Conservation (phyloP, 768 basidiomycete species). For the Leucocoprinus leucothites region DNA sequence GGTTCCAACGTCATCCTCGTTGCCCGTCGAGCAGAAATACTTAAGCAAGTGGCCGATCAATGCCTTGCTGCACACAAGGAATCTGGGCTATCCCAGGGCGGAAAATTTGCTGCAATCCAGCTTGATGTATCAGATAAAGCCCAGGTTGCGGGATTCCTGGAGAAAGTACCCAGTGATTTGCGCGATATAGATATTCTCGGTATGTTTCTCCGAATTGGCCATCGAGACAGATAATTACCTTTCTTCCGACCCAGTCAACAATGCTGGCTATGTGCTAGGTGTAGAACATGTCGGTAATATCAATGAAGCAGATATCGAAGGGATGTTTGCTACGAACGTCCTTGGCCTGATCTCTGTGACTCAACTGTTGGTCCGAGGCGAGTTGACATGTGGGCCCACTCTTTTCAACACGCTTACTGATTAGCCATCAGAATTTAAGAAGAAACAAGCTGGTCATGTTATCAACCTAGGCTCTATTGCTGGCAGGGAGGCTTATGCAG, state of each 20-base stretch:
- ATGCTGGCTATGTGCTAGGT: conserved; percentile 89
- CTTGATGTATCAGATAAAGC: conserved; percentile 79
- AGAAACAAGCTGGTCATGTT: conserved; percentile 75
- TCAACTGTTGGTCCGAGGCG: conserved; percentile 66
- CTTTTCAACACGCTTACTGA: neutral
- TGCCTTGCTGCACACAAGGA: conserved; percentile 70
- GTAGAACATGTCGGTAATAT: conserved; percentile 84
- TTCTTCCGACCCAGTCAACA: conserved; percentile 40
- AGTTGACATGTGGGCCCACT: neutral
- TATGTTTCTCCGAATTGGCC: conserved; percentile 22
- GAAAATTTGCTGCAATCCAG: conserved; percentile 67
- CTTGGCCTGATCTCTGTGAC: conserved; percentile 83
- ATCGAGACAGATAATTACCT: neutral
- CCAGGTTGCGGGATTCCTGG: conserved; percentile 67
- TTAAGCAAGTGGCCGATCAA: conserved; percentile 66
- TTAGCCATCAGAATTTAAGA: conserved; percentile 67
- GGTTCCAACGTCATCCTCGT: conserved; percentile 87
- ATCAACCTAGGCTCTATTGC: conserved; percentile 97
- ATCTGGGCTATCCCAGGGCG: conserved; percentile 71
- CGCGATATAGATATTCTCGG: conserved; percentile 81
- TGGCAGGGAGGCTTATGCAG: conserved; percentile 82
- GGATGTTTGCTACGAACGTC: conserved; percentile 81
- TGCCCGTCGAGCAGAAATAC: conserved; percentile 72
- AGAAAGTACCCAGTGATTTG: conserved; percentile 67
- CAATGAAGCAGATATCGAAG: conserved; percentile 71